Conservation (phyloP, 2,329 filamentous ascomycete genomes). For the Aspergillus brasiliensis region DNA sequence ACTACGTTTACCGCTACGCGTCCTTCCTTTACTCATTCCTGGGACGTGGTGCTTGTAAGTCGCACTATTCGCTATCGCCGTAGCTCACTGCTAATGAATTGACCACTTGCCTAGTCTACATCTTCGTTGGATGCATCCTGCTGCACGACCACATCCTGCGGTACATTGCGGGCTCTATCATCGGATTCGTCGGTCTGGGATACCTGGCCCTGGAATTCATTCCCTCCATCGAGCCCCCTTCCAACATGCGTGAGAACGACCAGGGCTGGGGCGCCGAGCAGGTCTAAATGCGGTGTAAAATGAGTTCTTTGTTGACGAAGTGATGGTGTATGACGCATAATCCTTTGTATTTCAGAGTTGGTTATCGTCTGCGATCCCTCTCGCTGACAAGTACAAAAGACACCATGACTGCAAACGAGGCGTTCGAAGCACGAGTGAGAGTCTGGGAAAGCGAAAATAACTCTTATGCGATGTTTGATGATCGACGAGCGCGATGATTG, state of each 20-base stretch:
- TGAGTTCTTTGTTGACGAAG: not conserved
- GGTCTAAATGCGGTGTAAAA: conserved; percentile 54
- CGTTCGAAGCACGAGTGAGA: conserved; percentile 5
- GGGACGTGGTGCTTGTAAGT: conserved; percentile 90
- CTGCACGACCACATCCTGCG: conserved; percentile 68
- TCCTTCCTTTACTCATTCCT: conserved; percentile 98
- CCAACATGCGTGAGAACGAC: conserved; percentile 79
- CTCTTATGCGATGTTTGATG: conserved; percentile 22
- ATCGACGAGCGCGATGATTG: conserved; percentile 27
- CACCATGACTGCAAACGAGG: not conserved
- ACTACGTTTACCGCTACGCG: conserved; percentile 88
- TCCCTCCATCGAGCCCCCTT: conserved; percentile 75
- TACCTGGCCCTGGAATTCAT: conserved; percentile 78
- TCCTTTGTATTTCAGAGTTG: conserved; percentile 1
- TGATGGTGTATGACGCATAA: not conserved
- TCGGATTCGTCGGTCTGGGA: conserved; percentile 75
- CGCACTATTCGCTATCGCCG: not conserved
- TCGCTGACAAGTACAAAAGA: not conserved
- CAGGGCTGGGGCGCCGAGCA: conserved; percentile 76
- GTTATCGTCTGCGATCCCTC: not conserved
- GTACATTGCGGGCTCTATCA: conserved; percentile 74
- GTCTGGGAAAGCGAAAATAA: not conserved
- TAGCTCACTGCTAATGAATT: not conserved
- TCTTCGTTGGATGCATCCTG: conserved; percentile 88
- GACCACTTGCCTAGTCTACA: conserved; percentile 70